Evolutionary conservation across 768 basidiomycete species (phyloP).

Genomic region (Coprinellus micaceus): DNA sequence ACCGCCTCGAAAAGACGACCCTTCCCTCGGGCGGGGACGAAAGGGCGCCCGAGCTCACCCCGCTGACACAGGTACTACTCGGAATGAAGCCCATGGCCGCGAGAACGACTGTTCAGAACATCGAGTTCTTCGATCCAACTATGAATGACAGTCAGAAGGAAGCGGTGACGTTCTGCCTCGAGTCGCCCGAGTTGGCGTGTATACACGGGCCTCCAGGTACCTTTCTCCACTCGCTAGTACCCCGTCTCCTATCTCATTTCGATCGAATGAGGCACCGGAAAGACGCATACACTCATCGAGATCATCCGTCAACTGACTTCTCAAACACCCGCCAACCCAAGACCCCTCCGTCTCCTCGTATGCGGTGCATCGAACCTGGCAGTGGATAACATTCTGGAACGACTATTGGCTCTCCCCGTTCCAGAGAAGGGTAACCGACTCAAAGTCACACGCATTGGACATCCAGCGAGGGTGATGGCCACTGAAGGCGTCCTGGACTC

Average conservation of each 20-base stretch:
- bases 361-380: constrained; percentile 94
- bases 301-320: constrained; percentile 53
- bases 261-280: constrained; percentile 73
- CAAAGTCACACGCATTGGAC: constrained; percentile 84
- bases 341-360: constrained; percentile 57
- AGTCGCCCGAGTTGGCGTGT: constrained; percentile 78
- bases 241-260: background rate
- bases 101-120: constrained; percentile 34
- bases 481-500: constrained; percentile 61
- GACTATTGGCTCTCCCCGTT: constrained; percentile 63
- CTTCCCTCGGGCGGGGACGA: constrained; percentile 35
- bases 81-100: constrained; percentile 47
- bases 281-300: constrained; percentile 94
- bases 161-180: constrained; percentile 81
- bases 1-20: constrained; percentile 47
- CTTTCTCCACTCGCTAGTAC: background rate
- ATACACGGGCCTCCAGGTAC: constrained; percentile 97
- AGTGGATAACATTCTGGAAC: constrained; percentile 92
- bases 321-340: constrained; percentile 36
- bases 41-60: constrained; percentile 39
- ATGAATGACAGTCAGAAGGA: constrained; percentile 83
- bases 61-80: constrained; percentile 66
- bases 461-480: constrained; percentile 89
- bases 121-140: constrained; percentile 69
- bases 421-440: constrained; percentile 47